Percentiles rank a stretch among this genome's conserved stretches.
phyloP scores from a whole-genome alignment of 176 grass and related monocot species.

The Guadua angustifolia region DNA sequence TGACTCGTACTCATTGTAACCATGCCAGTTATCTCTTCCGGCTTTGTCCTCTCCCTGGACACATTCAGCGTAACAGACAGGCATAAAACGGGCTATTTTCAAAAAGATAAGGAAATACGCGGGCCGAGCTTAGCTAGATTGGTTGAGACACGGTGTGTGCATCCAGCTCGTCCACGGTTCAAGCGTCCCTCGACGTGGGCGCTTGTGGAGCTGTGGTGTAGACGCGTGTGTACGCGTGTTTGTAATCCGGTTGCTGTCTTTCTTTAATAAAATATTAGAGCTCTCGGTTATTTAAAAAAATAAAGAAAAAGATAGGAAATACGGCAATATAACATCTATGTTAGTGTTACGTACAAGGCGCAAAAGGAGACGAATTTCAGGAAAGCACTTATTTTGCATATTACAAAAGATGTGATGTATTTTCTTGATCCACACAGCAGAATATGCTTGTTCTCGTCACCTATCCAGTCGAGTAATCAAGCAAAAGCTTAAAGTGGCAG shows the following conservation, averaged over 20 bases:
- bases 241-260: no score
- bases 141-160: no score
- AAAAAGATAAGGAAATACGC: neutral
- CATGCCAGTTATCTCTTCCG: neutral
- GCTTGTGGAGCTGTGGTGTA: no score
- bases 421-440: conserved; percentile 1
- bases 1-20: neutral
- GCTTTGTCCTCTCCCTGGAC: neutral
- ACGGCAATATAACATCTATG: neutral
- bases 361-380: neutral
- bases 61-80: conserved; percentile 11
- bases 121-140: no score
- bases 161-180: no score
- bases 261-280: no score
- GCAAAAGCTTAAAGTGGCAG: neutral
- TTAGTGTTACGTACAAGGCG: neutral
- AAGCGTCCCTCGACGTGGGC: no score
- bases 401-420: neutral
- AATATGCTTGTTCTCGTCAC: neutral
- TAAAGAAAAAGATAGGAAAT: neutral
- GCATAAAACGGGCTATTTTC: neutral
- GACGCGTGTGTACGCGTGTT: no score
- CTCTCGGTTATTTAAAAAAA: neutral
- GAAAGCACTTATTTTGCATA: neutral
- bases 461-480: neutral